phyloP scores from a whole-genome alignment of 805 yeast species.

The Jamesozyma jinghongensis region DNA sequence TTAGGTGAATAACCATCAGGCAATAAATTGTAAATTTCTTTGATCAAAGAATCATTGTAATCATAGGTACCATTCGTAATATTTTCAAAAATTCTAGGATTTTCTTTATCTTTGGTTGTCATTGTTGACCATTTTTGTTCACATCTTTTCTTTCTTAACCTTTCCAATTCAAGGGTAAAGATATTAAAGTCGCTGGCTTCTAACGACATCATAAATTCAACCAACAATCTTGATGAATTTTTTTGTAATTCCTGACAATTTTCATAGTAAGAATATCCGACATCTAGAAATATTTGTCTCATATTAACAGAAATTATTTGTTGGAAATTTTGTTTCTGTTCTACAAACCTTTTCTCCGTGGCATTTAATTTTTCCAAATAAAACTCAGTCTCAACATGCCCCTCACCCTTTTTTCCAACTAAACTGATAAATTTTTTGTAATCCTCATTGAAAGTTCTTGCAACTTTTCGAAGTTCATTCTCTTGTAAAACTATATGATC shows the following conservation, averaged over 20 bases:
- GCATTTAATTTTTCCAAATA: slow-evolving; percentile 17
- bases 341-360: slow-evolving; percentile 13
- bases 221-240: slow-evolving; percentile 15
- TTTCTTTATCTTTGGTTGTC: slow-evolving; percentile 13
- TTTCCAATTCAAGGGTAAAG: slow-evolving; percentile 18
- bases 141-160: slow-evolving; percentile 17
- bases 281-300: slow-evolving; percentile 19
- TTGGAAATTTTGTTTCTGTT: slow-evolving; percentile 17
- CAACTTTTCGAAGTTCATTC: slow-evolving; percentile 14
- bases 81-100: slow-evolving; percentile 19
- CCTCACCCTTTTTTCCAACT: slow-evolving; percentile 17
- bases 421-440: slow-evolving; percentile 13
- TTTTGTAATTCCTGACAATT: slow-evolving; percentile 18
- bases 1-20: slow-evolving; percentile 7
- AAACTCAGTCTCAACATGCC: slow-evolving; percentile 14
- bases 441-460: slow-evolving; percentile 13
- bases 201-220: slow-evolving; percentile 14
- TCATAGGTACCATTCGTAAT: slow-evolving; percentile 22
- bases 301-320: slow-evolving; percentile 17
- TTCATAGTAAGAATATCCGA: slow-evolving; percentile 20
- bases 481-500: slow-evolving; percentile 22
- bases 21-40: slow-evolving; percentile 11
- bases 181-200: slow-evolving; percentile 10
- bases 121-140: slow-evolving; percentile 21
- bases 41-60: slow-evolving; percentile 17